Base-by-base conservation (phyloP, 1,284 basidiomycete genomes). In the Acaromyces ingoldii region DNA sequence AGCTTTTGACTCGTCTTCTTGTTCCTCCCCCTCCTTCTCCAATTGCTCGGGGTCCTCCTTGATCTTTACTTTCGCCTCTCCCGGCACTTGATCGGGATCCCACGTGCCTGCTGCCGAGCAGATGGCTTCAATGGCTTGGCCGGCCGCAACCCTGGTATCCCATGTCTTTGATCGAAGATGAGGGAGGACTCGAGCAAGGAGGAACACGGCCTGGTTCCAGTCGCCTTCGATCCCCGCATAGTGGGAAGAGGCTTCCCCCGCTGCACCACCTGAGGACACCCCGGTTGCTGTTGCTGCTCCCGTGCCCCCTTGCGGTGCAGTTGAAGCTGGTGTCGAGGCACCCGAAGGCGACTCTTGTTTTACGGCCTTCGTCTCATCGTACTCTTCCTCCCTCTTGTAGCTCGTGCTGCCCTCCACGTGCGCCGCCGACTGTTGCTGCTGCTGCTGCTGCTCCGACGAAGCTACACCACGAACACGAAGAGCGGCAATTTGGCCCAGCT, bases 91-190 rank as follows among this genome's bases (percentile, higher is more conserved):
- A 42, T 63, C 62, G 0, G 70, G 68, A 40, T 69, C 68, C 91
- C 91, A 93, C 15, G 88, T 77, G 1, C 90, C 89, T 5, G 89
- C 85, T 15, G 88, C 82, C 10, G 84, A 80, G 67, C 87, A 91
- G 60, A 93, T 90, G 60, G 89, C 85, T 0, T 87, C 89, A 45
- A 93, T 81, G 1, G 91, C 88, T 49, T 83, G 82, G 0, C 88
- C 88, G 3, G 89, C 88, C 1, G 91, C 87, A 1, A 84, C 83
- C 49, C 90, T 83, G 1, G 91, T 91, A 59, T 95, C 90, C 66
- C 84, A 85, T 33, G 85, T 88, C 78, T 86, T 88, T 40, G 89
- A 91, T 70, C 91, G 87, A 4, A 93, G 79, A 72, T 83, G 89
- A 6, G 91, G 91, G 31, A 93, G 79, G 61, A 93, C 87, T 85